phyloP scores from a whole-genome alignment of 2,329 filamentous ascomycete genomes.

The Chrysosporium queenslandicum region DNA sequence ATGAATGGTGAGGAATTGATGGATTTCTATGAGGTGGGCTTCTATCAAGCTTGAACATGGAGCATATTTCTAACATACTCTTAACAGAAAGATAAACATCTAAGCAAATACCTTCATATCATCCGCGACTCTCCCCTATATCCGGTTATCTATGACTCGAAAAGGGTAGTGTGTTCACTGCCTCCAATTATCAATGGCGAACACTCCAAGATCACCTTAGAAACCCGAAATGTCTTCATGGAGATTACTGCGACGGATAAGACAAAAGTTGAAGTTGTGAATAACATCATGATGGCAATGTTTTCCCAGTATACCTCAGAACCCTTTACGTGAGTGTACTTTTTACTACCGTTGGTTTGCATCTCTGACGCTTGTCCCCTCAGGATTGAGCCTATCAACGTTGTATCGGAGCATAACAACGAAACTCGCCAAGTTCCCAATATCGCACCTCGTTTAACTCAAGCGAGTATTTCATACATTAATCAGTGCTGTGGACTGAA shows the following conservation, averaged over 20 bases:
- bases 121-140: slow-evolving; percentile 90
- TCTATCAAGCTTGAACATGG: neutral
- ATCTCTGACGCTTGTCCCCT: neutral
- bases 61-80: slow-evolving; percentile 13
- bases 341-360: neutral
- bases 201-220: slow-evolving; percentile 86
- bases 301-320: slow-evolving; percentile 86
- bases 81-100: slow-evolving; percentile 74
- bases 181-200: slow-evolving; percentile 97
- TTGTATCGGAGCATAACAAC: slow-evolving; percentile 83
- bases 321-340: slow-evolving; percentile 57
- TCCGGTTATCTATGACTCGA: slow-evolving; percentile 87
- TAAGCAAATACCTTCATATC: slow-evolving; percentile 85
- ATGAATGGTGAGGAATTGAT: slow-evolving; percentile 86
- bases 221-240: slow-evolving; percentile 91
- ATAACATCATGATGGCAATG: slow-evolving; percentile 93
- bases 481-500: slow-evolving; percentile 82
- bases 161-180: slow-evolving; percentile 78
- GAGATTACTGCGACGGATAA: slow-evolving; percentile 93
- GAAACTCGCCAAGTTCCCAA: slow-evolving; percentile 72
- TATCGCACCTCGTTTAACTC: slow-evolving; percentile 62
- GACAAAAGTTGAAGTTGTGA: slow-evolving; percentile 92
- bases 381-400: slow-evolving; percentile 76
- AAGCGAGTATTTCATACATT: slow-evolving; percentile 85
- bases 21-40: slow-evolving; percentile 66